These are phyloP conservation scores for Globisporangium echinulatum DNA, from an alignment of 352 stramenopile genomes.

Conservation along the genomic window DNA sequence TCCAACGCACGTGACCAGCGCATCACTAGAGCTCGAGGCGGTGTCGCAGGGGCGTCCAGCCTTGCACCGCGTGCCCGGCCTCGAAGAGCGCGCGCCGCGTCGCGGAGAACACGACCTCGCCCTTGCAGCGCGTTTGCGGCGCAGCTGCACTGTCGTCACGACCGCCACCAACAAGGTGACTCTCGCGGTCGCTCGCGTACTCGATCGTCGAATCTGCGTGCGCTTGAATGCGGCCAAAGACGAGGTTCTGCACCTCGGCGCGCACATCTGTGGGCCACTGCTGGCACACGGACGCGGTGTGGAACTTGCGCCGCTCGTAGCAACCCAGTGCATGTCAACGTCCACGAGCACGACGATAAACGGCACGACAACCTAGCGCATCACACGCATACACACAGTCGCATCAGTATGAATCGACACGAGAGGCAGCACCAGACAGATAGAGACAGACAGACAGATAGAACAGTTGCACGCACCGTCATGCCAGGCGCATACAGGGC, in stretches of 20 bases:
- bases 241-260: conserved; percentile 9
- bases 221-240: conserved; percentile 6
- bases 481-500: conserved; percentile 9
- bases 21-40: conserved; percentile 4
- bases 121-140: conserved; percentile 9
- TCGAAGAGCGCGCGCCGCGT: conserved; percentile 8
- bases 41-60: conserved; percentile 8
- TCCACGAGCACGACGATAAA: conserved; percentile 10
- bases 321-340: conserved; percentile 7
- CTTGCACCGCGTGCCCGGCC: conserved; percentile 5
- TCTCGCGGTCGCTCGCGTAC: conserved; percentile 5
- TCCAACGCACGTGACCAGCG: too few relatives aligned
- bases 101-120: conserved; percentile 11
- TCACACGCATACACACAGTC: background rate
- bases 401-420: background rate
- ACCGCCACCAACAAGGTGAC: too few relatives aligned
- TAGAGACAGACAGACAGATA: background rate
- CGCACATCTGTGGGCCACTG: conserved; percentile 11
- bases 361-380: conserved; percentile 5
- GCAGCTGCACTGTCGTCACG: background rate
- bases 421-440: too few relatives aligned
- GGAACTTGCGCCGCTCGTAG: conserved; percentile 6
- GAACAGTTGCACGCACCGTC: conserved; percentile 1
- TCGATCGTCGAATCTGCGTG: conserved; percentile 8
- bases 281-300: conserved; percentile 8